Base-by-base conservation (phyloP, 2,329 filamentous ascomycete species). In the Pestalotiopsis sp. region DNA sequence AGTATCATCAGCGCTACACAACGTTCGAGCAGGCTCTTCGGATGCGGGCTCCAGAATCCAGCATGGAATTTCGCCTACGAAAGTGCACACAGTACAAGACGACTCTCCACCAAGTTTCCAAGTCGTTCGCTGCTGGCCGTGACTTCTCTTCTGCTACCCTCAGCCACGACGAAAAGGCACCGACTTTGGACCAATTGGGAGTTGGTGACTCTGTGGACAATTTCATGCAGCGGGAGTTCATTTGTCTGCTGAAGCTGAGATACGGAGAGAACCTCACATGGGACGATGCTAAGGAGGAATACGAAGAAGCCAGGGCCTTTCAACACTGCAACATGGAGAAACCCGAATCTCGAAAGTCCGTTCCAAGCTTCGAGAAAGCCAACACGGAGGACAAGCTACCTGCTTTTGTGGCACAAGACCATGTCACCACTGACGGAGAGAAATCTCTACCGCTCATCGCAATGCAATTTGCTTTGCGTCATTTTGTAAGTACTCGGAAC, bases 381-480 rank as follows among this genome's bases (percentile, higher is more conserved):
- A 39, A 9, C 31, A 25, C 31, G 5, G 64, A 23, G 12, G 64
- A 59, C 69, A 56, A 75, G 68, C 20, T 76, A 64, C 68, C 71
- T 70, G 60, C 69, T 76, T 68, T 74, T 66, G 31, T 80, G 62
- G 69, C 72, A 4, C 70, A 70, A 12, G 81, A 84, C 58, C 74
- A 79, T 64, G 69, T 80, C 0, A 65, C 71, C 9, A 72, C 70
- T 14, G 74, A 80, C 36, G 75, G 75, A 0, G 73, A 81, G 17
- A 73, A 82, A 41, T 90, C 87, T 60, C 80, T 90, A 45, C 86
- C 87, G 1, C 78, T 91, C 36, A 72, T 88, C 36, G 85, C 86
- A 1, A 93, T 93, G 85, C 92, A 97, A 72, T 96, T 95, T 73
- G 85, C 90, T 0, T 82, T 97, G 31, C 90, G 91, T 1, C 92